Evolutionary conservation across 2,329 filamentous ascomycete genomes (phyloP), one percentile per base, ranked within the genome.

Genomic region (Fusarium solani-melongenae): DNA sequence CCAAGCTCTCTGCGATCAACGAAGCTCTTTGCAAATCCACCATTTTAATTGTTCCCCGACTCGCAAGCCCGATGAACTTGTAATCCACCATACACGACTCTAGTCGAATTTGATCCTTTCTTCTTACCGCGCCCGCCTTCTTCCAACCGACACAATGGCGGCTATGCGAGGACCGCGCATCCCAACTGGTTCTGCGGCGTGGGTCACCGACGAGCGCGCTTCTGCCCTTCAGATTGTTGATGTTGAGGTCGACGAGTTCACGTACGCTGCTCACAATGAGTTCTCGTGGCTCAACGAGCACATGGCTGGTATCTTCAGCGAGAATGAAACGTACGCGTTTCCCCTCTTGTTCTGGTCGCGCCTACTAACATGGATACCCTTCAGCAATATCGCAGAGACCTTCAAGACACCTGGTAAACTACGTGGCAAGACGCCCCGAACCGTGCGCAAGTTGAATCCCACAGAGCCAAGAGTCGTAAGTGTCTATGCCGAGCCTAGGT

Each of bases 261-360:
- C 93, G 49, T 98, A 94, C 84, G 94, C 95, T 33, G 95, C 94
- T 71, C 91, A 94, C 67, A 97, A 98, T 83, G 96, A 99, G 82
- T 86, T 98, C 79, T 95, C 98, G 81, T 99, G 96, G 96, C 87
- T 99, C 77, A 98, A 99, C 80, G 96, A 98, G 84, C 96, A 99
- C 82, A 98, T 99, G 96, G 91, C 91, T 58, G 94, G 97, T 72
- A 94, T 99, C 79, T 97, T 98, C 81, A 92, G 92, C 78, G 91
- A 92, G 77, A 93, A 95, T 79, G 91, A 95, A 83, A 90, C 95
- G 96, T 98, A 90, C 79, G 80, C 61, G 71, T 71, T 29, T 12
- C 60, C 44, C 44, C 41, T 56, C 41, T 51, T 55, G 22, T 46
- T 58, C 41, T 49, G 24, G 36, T 59, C 46, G 55, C 62, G 61